Percentiles rank a stretch among this genome's conserved stretches.
Conservation (phyloP, 164 flowering plant genomes). For the Malania oleifera region DNA sequence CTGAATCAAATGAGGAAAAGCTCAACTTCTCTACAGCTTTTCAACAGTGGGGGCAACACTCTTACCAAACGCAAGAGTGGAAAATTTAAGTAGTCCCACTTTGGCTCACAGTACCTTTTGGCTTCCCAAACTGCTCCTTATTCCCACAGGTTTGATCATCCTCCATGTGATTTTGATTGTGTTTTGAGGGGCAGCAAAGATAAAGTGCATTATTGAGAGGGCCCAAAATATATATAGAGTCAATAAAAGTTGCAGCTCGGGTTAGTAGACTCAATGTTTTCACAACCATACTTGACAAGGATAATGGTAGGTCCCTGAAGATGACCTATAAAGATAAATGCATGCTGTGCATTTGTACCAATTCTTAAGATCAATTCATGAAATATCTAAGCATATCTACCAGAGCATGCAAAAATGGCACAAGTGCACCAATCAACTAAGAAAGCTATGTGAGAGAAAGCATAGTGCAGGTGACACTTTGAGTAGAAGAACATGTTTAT, state of each 20-base stretch:
- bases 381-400: background rate
- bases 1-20: too few relatives aligned
- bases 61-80: background rate
- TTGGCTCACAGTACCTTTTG: background rate
- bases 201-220: slow-evolving; percentile 14
- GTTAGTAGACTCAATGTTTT: too few relatives aligned
- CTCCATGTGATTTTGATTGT: background rate
- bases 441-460: too few relatives aligned
- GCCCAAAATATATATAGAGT: slow-evolving; percentile 6
- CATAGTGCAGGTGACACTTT: too few relatives aligned
- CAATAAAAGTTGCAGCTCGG: slow-evolving; percentile 8
- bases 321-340: background rate
- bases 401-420: background rate
- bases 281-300: background rate
- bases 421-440: too few relatives aligned
- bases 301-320: slow-evolving; percentile 11
- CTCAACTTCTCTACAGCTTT: background rate
- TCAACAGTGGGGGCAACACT: background rate
- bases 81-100: background rate
- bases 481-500: background rate
- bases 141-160: background rate
- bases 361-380: too few relatives aligned
- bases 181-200: background rate
- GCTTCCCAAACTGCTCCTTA: background rate
- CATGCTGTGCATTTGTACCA: too few relatives aligned